Evolutionary conservation across 2,329 filamentous ascomycete species (phyloP), one percentile per base, ranked within the genome.

Genomic region (Colletotrichum karsti): DNA sequence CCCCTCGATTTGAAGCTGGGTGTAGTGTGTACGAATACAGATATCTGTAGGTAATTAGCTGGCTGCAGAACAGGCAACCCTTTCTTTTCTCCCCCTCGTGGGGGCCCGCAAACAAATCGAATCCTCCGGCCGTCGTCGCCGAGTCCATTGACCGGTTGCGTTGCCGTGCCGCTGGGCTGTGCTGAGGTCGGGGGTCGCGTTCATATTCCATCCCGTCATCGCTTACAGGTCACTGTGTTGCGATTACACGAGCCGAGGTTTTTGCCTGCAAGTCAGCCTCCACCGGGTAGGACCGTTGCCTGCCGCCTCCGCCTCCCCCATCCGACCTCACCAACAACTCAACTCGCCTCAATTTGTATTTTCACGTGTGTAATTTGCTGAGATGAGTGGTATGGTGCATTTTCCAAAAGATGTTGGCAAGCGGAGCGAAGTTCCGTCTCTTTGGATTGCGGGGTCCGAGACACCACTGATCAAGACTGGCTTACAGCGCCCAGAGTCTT

Each of bases 121-220:
- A 46, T 39, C 37, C 28, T 54, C 33, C 24, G 22, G 56, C 26
- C 26, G 39, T 39, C 20, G 22, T 39, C 48, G 22, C 33, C 24
- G 22, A 35, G 37, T 18, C 44, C 46, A 35, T 65, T 61, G 28
- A 61, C 37, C 28, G 56, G 62, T 22, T 46, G 39, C 37, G 39
- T 30, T 20, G 46, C 39, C 56, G 55, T 60, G 55, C 62, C 44
- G 56, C 62, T 60, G 62, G 55, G 55, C 62, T 33, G 56, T 65
- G 46, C 62, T 22, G 37, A 18, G 37, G 37, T 9, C 28, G 10
- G 28, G 50, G 37, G 26, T 10, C 12, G 44, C n/a, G 15, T 9
- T 13, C 18, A 7, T 8, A n/a, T n/a, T 26, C 8, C 24, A 50
- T 8, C 22, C 26, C 22, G 20, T 54, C 51, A 57, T 35, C 37